phyloP scores from a whole-genome alignment of 805 yeast genomes.

The Myxozyma lipomycoides region DNA sequence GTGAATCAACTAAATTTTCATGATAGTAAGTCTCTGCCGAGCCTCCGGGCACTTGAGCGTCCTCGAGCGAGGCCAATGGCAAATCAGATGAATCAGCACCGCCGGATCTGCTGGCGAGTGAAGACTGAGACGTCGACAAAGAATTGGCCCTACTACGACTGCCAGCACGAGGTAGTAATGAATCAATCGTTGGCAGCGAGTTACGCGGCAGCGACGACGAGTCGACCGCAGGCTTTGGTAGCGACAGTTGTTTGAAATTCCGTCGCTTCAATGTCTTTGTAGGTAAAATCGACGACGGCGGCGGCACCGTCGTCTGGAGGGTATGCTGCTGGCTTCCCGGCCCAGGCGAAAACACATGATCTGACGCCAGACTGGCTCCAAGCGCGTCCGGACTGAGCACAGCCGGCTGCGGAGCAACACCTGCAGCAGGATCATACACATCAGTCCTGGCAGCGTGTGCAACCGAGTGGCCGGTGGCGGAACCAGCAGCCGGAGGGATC shows the following conservation, averaged over 20 bases:
- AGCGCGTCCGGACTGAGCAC: not conserved
- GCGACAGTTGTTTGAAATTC: slow-evolving; percentile 55
- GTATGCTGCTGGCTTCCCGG: not conserved
- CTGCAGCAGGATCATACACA: not conserved
- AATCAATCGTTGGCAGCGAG: not conserved
- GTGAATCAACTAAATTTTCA: slow-evolving; percentile 38
- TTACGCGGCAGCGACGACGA: slow-evolving; percentile 26
- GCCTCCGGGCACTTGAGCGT: slow-evolving; percentile 28
- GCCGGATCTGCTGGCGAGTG: slow-evolving; percentile 2
- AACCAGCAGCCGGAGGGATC: not conserved
- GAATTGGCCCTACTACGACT: not conserved
- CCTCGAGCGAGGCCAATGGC: slow-evolving; percentile 27
- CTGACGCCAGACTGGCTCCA: not conserved
- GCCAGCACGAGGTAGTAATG: not conserved
- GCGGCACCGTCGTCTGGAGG: not conserved
- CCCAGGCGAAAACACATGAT: not conserved
- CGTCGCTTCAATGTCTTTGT: slow-evolving; percentile 50
- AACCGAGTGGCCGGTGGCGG: not conserved
- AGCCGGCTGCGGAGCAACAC: not conserved
- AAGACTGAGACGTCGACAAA: slow-evolving; percentile 1
- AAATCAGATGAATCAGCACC: not conserved
- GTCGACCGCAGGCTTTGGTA: slow-evolving; percentile 31
- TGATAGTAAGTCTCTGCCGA: slow-evolving; percentile 34
- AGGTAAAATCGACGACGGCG: not conserved
- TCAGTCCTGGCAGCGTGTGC: not conserved